Conservation (phyloP, 2,329 filamentous ascomycete genomes). For the Aspergillus texensis region DNA sequence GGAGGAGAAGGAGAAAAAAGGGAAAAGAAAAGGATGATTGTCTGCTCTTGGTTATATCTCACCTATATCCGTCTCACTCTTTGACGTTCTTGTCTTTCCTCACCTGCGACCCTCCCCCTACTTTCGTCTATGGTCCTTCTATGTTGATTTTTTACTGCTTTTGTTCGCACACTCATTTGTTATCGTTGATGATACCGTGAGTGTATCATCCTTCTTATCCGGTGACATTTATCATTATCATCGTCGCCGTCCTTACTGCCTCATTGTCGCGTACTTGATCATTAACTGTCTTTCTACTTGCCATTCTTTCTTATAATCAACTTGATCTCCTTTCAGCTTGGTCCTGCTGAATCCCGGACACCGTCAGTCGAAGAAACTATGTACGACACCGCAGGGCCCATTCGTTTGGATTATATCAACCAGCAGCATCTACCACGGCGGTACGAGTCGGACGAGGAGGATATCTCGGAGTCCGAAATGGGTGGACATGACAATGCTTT, state of each 20-base stretch:
- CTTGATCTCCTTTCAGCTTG: slow-evolving; percentile 1
- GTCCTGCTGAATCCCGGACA: neutral
- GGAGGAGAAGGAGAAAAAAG: neutral
- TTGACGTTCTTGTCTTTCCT: slow-evolving; percentile 5
- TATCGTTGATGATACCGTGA: neutral
- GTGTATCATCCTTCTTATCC: neutral
- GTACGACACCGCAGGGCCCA: slow-evolving; percentile 29
- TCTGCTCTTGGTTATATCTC: neutral
- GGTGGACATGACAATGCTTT: slow-evolving; percentile 35
- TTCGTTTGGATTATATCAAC: slow-evolving; percentile 35
- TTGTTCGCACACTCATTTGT: neutral
- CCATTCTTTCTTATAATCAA: neutral
- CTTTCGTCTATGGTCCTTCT: slow-evolving; percentile 2
- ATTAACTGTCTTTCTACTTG: neutral
- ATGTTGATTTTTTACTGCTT: slow-evolving; percentile 2
- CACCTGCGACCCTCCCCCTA: slow-evolving; percentile 4
- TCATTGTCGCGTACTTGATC: neutral
- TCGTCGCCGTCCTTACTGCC: neutral
- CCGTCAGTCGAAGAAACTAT: slow-evolving; percentile 21
- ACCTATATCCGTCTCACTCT: slow-evolving; percentile 7
- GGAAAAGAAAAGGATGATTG: slow-evolving; percentile 2
- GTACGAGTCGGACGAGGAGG: slow-evolving; percentile 45
- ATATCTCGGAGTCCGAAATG: slow-evolving; percentile 40
- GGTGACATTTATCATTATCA: neutral
- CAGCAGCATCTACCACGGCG: slow-evolving; percentile 34